These are phyloP conservation scores for Plasmodium malariae DNA, from an alignment of 169 alveolate genomes.

Conservation along the genomic window DNA sequence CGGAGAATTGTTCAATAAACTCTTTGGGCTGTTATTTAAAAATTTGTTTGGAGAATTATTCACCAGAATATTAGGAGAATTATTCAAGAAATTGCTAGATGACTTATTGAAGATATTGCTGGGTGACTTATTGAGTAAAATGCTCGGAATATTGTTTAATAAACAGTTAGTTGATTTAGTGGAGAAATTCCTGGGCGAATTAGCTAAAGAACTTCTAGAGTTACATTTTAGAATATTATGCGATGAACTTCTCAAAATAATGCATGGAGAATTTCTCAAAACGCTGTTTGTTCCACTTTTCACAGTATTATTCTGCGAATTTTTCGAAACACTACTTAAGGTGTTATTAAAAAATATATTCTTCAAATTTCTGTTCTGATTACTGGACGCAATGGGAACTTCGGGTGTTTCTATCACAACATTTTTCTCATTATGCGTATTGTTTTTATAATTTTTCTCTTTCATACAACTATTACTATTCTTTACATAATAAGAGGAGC, in stretches of 20 bases:
- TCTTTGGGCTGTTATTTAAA: too few relatives aligned
- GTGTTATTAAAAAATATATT: slow-evolving; percentile 15
- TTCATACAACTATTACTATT: not conserved
- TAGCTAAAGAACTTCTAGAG: not conserved
- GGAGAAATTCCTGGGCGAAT: not conserved
- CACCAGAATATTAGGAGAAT: not conserved
- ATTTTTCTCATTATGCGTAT: not conserved
- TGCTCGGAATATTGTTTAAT: too few relatives aligned
- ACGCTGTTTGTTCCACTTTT: too few relatives aligned
- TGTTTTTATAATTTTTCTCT: not conserved
- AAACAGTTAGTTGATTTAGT: not conserved
- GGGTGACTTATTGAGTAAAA: not conserved
- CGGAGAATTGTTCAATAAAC: too few relatives aligned
- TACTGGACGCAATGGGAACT: too few relatives aligned
- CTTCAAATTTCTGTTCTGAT: too few relatives aligned
- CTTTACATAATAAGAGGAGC: too few relatives aligned
- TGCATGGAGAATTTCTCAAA: too few relatives aligned
- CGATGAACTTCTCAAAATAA: too few relatives aligned
- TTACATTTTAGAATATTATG: not conserved
- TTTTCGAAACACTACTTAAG: not conserved
- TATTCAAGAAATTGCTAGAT: slow-evolving; percentile 12
- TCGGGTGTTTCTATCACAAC: too few relatives aligned
- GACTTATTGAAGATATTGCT: not conserved
- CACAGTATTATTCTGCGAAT: not conserved
- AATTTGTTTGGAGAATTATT: slow-evolving; percentile 17